These are phyloP conservation scores for Starmerella bombi DNA, from an alignment of 805 yeast genomes.

Conservation along the genomic window DNA sequence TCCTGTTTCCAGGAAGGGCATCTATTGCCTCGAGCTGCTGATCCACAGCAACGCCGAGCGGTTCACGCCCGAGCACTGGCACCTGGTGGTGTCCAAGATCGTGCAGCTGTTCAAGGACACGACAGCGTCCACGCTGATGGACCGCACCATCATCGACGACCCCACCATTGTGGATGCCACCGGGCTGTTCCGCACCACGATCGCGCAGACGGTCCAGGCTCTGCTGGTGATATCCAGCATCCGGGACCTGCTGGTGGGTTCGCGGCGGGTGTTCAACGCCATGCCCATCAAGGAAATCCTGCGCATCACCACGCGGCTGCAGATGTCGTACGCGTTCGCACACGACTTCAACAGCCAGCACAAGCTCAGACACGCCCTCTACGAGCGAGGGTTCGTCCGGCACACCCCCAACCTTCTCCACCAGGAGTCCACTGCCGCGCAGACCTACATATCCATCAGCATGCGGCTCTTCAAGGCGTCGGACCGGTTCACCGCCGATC, in stretches of 20 bases:
- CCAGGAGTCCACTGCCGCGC: slow-evolving; percentile 84
- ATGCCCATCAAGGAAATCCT: slow-evolving; percentile 57
- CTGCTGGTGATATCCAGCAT: slow-evolving; percentile 75
- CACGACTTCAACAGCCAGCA: slow-evolving; percentile 78
- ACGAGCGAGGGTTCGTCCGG: slow-evolving; percentile 86
- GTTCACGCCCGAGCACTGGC: slow-evolving; percentile 64
- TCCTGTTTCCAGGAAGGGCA: slow-evolving; percentile 88
- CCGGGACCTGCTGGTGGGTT: slow-evolving; percentile 57
- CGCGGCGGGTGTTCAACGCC: slow-evolving; percentile 42
- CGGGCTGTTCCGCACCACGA: slow-evolving; percentile 53
- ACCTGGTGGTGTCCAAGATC: slow-evolving; percentile 49
- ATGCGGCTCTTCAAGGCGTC: slow-evolving; percentile 66
- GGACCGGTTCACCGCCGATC: slow-evolving; percentile 34
- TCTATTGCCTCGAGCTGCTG: slow-evolving; percentile 71
- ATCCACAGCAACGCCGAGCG: slow-evolving; percentile 59
- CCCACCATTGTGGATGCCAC: slow-evolving; percentile 29
- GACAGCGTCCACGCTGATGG: slow-evolving; percentile 72
- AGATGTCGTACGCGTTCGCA: slow-evolving; percentile 67
- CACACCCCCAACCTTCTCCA: slow-evolving; percentile 80
- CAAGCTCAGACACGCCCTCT: slow-evolving; percentile 72
- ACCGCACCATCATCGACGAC: slow-evolving; percentile 15
- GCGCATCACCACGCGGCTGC: slow-evolving; percentile 45
- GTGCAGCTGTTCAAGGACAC: slow-evolving; percentile 62
- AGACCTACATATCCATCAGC: slow-evolving; percentile 68
- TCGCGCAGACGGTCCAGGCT: slow-evolving; percentile 84